A percentile compares a stretch with the other conserved stretches of the same genome.
phyloP scores from a whole-genome alignment of 148 eudicot species.

The Euryodendron excelsum region DNA sequence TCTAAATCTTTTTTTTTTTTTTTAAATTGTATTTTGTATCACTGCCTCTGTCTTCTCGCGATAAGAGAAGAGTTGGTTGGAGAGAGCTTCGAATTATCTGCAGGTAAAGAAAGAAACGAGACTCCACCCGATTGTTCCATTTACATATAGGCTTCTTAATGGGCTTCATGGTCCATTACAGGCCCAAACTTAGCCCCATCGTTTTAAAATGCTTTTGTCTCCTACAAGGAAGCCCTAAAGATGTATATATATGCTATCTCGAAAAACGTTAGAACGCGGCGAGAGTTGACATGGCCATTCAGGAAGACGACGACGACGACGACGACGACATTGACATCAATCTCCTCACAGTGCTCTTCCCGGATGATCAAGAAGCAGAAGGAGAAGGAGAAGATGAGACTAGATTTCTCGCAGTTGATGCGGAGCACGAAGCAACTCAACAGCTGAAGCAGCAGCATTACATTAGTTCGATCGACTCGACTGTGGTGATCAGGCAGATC shows the following conservation, averaged over 20 bases:
- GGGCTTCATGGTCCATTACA: no score
- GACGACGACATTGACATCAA: conserved; percentile 26
- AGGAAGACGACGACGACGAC: conserved; percentile 10
- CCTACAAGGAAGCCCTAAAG: conserved; percentile 6
- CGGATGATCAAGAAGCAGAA: not conserved
- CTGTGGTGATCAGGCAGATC: conserved; percentile 56
- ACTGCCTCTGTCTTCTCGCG: not conserved
- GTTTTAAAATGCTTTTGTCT: no score
- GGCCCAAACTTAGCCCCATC: no score
- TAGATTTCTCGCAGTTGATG: not conserved
- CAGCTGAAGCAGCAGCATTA: conserved; percentile 25
- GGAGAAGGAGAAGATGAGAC: not conserved
- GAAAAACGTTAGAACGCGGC: not conserved
- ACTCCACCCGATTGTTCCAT: no score
- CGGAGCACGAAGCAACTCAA: not conserved
- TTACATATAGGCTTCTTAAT: no score
- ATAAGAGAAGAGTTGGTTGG: not conserved
- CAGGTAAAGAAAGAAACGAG: no score
- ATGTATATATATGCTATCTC: no score
- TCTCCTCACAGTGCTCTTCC: conserved; percentile 25
- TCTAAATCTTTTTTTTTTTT: not conserved
- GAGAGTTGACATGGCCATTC: not conserved
- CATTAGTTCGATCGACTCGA: conserved; percentile 44
- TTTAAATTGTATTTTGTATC: not conserved
- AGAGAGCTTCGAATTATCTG: not conserved